Conservation (phyloP, 2,329 filamentous ascomycete genomes). For the Fusarium sulawesiense region DNA sequence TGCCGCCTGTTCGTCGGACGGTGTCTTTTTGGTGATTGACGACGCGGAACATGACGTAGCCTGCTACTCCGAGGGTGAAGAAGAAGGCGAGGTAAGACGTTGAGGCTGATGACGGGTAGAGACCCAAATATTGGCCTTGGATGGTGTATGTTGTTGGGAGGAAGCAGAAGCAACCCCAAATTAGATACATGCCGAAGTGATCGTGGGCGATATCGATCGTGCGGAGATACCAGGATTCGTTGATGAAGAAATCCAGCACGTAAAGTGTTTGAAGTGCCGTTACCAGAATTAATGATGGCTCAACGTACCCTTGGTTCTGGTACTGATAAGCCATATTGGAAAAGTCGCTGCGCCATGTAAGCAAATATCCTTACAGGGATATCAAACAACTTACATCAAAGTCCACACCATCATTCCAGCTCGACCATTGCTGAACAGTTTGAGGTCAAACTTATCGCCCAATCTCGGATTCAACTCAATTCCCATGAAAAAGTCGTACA, state of each 20-base stretch:
- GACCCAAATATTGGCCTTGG: constrained; percentile 60
- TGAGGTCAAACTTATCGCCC: constrained; percentile 57
- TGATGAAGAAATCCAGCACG: constrained; percentile 61
- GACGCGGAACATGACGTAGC: constrained; percentile 58
- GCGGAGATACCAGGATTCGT: constrained; percentile 61
- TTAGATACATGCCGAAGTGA: constrained; percentile 58
- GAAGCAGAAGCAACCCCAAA: constrained; percentile 59
- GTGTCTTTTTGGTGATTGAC: constrained; percentile 60
- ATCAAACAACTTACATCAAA: constrained; percentile 51
- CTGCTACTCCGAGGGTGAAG: constrained; percentile 42
- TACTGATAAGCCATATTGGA: constrained; percentile 54
- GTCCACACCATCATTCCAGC: constrained; percentile 62
- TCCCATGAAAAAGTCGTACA: constrained; percentile 60
- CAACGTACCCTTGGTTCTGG: constrained; percentile 54
- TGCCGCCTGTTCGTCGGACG: constrained; percentile 53
- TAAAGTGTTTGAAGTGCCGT: constrained; percentile 58
- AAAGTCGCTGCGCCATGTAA: constrained; percentile 35
- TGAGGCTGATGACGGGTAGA: constrained; percentile 52
- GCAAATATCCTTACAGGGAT: constrained; percentile 29
- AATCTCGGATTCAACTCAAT: constrained; percentile 60
- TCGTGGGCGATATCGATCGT: constrained; percentile 59
- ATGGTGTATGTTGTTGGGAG: constrained; percentile 60
- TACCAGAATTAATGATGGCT: constrained; percentile 54
- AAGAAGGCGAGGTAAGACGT: constrained; percentile 39
- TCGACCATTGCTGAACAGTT: constrained; percentile 60